Evolutionary conservation across 2,329 filamentous ascomycete species (phyloP).

Genomic region (Cladosporium velox): DNA sequence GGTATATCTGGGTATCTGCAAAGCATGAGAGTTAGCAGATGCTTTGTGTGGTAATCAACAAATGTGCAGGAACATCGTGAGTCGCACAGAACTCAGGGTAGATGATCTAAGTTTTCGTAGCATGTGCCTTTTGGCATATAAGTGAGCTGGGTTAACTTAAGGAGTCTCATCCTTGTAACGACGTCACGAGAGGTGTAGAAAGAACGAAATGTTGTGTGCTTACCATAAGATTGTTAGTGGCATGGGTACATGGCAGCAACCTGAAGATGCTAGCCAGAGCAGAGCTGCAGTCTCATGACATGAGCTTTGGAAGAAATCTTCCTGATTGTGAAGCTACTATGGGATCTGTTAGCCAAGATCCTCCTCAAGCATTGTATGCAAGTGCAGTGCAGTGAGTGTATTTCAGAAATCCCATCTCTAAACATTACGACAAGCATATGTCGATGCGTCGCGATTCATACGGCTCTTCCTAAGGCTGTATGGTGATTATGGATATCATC

Average conservation of each 20-base stretch:
- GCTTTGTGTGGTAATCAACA: background rate
- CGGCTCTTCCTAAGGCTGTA: conserved; percentile 53
- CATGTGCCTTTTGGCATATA: conserved; percentile 15
- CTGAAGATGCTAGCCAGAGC: background rate
- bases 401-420: conserved; percentile 50
- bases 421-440: conserved; percentile 54
- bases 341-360: conserved; percentile 7
- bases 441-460: conserved; percentile 54
- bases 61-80: conserved; percentile 1
- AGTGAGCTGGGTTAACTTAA: conserved; percentile 18
- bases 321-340: background rate
- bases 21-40: conserved; percentile 3
- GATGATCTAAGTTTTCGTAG: conserved; percentile 15
- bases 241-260: background rate
- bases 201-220: background rate
- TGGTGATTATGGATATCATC: conserved; percentile 41
- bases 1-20: background rate
- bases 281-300: background rate
- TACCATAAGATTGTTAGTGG: conserved; percentile 2
- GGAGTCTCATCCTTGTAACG: conserved; percentile 13
- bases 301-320: background rate
- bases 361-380: background rate
- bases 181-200: conserved; percentile 9
- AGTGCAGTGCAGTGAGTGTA: background rate
- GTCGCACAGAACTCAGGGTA: conserved; percentile 15